Percentiles rank a stretch among this genome's conserved stretches.
phyloP scores from a whole-genome alignment of 352 stramenopile species.

The Globisporangium radiosum region DNA sequence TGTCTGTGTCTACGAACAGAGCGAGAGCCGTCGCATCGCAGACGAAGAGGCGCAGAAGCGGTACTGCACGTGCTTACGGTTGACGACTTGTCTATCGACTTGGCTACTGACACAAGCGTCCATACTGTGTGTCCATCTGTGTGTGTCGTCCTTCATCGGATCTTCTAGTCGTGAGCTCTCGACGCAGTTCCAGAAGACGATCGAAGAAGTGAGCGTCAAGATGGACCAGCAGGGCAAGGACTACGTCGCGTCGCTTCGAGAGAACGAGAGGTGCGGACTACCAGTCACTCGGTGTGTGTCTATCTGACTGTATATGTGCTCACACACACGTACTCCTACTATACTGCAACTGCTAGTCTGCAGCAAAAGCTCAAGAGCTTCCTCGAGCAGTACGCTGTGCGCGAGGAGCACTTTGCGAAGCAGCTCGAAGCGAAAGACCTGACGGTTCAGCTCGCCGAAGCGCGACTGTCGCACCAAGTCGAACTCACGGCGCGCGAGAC shows the following conservation, averaged over 20 bases:
- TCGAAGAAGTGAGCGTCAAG: slow-evolving; percentile 84
- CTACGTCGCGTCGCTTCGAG: slow-evolving; percentile 76
- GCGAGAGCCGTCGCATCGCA: slow-evolving; percentile 73
- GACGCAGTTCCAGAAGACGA: slow-evolving; percentile 78
- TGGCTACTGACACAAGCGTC: no score
- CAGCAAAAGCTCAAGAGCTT: slow-evolving; percentile 83
- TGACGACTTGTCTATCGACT: no score
- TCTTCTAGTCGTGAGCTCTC: slow-evolving; percentile 54
- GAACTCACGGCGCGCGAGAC: slow-evolving; percentile 64
- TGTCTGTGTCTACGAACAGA: slow-evolving; percentile 15
- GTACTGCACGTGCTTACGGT: slow-evolving; percentile 11
- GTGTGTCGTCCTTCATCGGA: no score
- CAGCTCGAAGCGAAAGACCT: slow-evolving; percentile 82
- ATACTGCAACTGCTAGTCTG: slow-evolving; percentile 26
- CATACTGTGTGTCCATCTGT: no score
- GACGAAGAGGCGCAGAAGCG: slow-evolving; percentile 82
- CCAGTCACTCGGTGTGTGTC: not conserved
- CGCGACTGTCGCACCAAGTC: slow-evolving; percentile 74
- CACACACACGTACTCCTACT: not conserved
- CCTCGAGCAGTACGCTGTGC: slow-evolving; percentile 69
- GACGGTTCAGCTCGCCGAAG: slow-evolving; percentile 71
- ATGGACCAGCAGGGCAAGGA: slow-evolving; percentile 85
- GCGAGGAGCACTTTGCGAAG: slow-evolving; percentile 80
- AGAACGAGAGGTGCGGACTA: slow-evolving; percentile 55
- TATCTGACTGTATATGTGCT: not conserved